Base-by-base conservation (phyloP, 768 basidiomycete genomes). In the Brasilioporus rufonigricans region DNA sequence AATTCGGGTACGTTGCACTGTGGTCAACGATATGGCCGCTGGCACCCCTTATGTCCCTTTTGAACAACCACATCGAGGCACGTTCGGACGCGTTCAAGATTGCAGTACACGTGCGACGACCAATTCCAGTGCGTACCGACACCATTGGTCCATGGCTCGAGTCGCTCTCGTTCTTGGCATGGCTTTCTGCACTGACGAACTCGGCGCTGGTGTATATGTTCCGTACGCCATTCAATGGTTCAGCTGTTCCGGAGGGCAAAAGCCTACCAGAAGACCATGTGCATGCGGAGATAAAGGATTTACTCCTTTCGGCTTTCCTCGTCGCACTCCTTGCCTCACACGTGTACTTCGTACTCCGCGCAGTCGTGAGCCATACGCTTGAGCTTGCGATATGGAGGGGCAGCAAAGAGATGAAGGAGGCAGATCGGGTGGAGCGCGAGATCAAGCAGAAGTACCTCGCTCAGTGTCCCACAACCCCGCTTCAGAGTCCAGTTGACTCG, bases 81-180 rank as follows among this genome's bases (percentile, higher is more conserved):
- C 86, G 94, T 18, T 91, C 88, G 3, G 96, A 99, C 66, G 97
- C 97, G 5, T 89, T 96, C 79, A 98, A 98, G 77, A 89, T 99
- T 68, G 85, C 87, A 5, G 84, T 85, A 5, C 93, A 96, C 65
- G 79, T 83, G 49, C 80, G 93, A 18, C 82, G 93, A 24, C 93
- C 96, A 2, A 80, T 96, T 33, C 94, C 95, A 0, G 71, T 77
- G n/a, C 85, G 96, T 21, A 87, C 89, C 3, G 93, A 95, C 62
- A 87, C 89, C 12, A 93, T 98, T 56, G 96, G 96, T 0, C 90
- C 93, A 0, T 99, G 96, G 96, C 82, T 98, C 40, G 87, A 95
- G 48, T 83, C 86, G 13, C 77, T 99, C 56, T 83, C 87, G 7
- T 87, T 92, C 76, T 79, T 99, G 67, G 82, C 92, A 13, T 98